phyloP scores from a whole-genome alignment of 306 rosid species.

The Vigna reflexopilosa region DNA sequence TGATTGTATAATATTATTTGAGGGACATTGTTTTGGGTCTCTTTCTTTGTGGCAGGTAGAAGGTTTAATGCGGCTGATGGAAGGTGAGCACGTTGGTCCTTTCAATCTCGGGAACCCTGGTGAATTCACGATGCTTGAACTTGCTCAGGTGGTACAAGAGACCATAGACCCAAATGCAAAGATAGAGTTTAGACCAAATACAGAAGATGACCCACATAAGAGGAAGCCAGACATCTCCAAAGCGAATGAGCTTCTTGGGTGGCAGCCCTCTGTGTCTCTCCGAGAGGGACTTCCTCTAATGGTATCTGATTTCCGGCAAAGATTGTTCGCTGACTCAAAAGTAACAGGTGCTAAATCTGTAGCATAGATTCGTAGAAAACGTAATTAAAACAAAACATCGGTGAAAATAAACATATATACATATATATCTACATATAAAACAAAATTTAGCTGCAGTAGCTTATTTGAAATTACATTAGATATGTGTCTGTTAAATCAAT shows the following conservation, averaged over 20 bases:
- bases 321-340: conserved; percentile 72
- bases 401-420: conserved; percentile 7
- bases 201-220: conserved; percentile 97
- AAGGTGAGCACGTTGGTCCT: conserved; percentile 95
- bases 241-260: conserved; percentile 87
- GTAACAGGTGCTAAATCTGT: conserved; percentile 19
- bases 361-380: conserved; percentile 30
- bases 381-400: conserved; percentile 1
- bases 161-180: conserved; percentile 84
- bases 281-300: conserved; percentile 87
- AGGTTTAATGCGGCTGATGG: conserved; percentile 88
- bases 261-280: conserved; percentile 91
- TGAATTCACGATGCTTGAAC: conserved; percentile 99
- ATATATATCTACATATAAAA: not conserved
- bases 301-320: conserved; percentile 83
- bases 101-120: conserved; percentile 98
- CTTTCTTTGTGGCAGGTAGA: conserved; percentile 62
- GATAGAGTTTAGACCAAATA: conserved; percentile 90
- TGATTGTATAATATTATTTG: too few relatives aligned
- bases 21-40: too few relatives aligned
- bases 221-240: conserved; percentile 93
- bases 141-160: conserved; percentile 96
- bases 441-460: conserved; percentile 2
- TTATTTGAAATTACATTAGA: conserved; percentile 31
- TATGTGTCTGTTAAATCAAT: conserved; percentile 1